Conservation (phyloP, 352 stramenopile species). For the Elongisporangium anandrum region DNA sequence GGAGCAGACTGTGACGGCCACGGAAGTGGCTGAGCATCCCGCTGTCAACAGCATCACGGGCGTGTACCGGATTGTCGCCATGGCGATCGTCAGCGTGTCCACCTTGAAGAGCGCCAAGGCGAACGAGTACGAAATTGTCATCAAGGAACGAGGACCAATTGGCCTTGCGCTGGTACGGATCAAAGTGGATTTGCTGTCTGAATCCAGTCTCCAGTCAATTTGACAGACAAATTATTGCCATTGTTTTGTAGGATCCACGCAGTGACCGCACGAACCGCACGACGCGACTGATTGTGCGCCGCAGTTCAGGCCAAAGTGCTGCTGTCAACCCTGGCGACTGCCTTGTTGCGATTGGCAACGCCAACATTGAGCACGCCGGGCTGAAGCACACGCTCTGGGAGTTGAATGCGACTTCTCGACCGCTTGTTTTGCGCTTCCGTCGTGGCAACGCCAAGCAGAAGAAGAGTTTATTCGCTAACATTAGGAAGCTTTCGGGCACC, state of each 20-base stretch:
- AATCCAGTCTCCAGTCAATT: too few species aligned
- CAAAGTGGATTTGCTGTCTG: background rate
- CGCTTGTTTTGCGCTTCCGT: conserved; percentile 77
- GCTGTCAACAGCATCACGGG: conserved; percentile 75
- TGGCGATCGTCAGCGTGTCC: conserved; percentile 77
- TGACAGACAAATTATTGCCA: conserved; percentile 5
- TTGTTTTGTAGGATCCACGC: conserved; percentile 34
- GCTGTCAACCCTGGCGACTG: conserved; percentile 79
- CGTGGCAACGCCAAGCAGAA: conserved; percentile 73
- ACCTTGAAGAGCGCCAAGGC: conserved; percentile 65
- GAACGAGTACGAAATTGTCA: conserved; percentile 81
- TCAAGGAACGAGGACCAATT: conserved; percentile 50
- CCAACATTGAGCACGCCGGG: conserved; percentile 80
- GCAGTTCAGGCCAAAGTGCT: conserved; percentile 62
- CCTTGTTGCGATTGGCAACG: conserved; percentile 75
- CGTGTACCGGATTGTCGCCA: conserved; percentile 77
- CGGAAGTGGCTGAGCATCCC: conserved; percentile 65
- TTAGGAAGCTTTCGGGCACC: conserved; percentile 25
- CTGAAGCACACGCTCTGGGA: conserved; percentile 85
- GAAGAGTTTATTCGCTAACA: conserved; percentile 63
- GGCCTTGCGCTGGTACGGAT: conserved; percentile 59
- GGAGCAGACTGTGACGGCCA: conserved; percentile 69
- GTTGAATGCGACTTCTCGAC: conserved; percentile 67
- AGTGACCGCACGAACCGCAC: conserved; percentile 38
- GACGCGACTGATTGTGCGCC: conserved; percentile 70